Base-by-base conservation (phyloP, 2,329 filamentous ascomycete species). In the Trichothecium roseum region DNA sequence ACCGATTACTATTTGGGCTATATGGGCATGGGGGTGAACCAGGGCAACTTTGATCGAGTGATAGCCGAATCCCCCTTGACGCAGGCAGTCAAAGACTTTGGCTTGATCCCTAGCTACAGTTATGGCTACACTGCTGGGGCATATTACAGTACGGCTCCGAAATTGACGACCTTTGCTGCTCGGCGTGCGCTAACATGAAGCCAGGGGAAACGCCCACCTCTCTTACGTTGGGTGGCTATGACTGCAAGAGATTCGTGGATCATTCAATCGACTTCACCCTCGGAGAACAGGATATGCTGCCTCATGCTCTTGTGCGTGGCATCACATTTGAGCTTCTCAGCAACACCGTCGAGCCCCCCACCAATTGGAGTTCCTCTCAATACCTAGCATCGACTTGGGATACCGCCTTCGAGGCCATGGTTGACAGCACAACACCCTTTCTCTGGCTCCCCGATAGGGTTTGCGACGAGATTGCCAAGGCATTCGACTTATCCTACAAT, bases 41-140 rank as follows among this genome's bases (percentile, higher is more conserved):
- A 66, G 12, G 69, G 70, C 32, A 67, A 59, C 24, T 77, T 80
- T 43, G 60, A 60, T 10, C 51, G 57, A 40, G 59, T 59, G 49
- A 51, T 69, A 38, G 60, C 69, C 52, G 56, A 70, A 45, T 60
- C 71, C 47, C 56, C 72, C 38, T 49, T 78, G 48, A 58, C 71
- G 44, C 56, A 78, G 49, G 58, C 81, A 35, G 70, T 82, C 30
- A 69, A 77, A 48, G 55, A 66, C 9, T 64, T 69, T 38, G 70
- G 71, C 8, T 61, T 59, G 38, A 81, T 86, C 32, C 77, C 81
- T 1, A 85, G 81, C 51, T 66, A 84, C 42, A 83, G 78, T 29
- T 86, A 82, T 51, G 81, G 78, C 35, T 87, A 79, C 52, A 86
- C 82, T 4, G 81, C 81, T 28, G 83, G 83, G 13, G 80, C 80